Percentiles rank a stretch among this genome's conserved stretches.
Conservation (phyloP, 2,329 filamentous ascomycete genomes). For the Cladosporium sp. region DNA sequence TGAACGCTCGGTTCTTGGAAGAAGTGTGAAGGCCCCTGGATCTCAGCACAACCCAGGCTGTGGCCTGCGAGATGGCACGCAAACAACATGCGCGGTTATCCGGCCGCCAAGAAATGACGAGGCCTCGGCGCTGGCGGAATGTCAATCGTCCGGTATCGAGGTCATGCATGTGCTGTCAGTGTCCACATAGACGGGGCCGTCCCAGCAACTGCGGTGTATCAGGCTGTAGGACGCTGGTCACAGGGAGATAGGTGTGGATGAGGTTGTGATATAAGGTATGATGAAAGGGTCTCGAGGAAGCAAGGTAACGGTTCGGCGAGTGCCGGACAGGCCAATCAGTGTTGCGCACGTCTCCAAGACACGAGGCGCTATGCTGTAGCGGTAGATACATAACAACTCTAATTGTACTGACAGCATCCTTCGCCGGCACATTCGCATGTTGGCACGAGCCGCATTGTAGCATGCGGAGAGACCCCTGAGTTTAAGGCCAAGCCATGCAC, state of each 20-base stretch:
- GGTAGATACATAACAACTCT: background rate
- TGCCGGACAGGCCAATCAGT: constrained; percentile 3
- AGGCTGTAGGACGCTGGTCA: background rate
- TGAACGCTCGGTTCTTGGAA: background rate
- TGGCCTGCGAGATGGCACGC: background rate
- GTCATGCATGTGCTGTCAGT: constrained; percentile 5
- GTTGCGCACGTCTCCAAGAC: background rate
- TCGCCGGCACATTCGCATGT: background rate
- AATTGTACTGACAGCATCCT: constrained; percentile 4
- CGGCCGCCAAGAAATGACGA: background rate
- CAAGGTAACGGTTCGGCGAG: constrained; percentile 4
- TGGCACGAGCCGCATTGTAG: too few species aligned
- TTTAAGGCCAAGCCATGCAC: too few species aligned
- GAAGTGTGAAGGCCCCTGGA: background rate
- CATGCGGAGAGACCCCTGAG: too few species aligned
- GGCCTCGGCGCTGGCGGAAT: background rate
- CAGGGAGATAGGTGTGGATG: background rate
- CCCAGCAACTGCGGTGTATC: background rate
- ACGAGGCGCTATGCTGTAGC: constrained; percentile 1
- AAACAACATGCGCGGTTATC: background rate
- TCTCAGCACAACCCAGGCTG: background rate
- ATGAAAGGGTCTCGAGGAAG: background rate
- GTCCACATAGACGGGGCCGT: background rate
- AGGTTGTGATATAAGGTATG: background rate
- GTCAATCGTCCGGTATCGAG: background rate